Base-by-base conservation (phyloP, 2,329 filamentous ascomycete species). In the Aureobasidium sp. region DNA sequence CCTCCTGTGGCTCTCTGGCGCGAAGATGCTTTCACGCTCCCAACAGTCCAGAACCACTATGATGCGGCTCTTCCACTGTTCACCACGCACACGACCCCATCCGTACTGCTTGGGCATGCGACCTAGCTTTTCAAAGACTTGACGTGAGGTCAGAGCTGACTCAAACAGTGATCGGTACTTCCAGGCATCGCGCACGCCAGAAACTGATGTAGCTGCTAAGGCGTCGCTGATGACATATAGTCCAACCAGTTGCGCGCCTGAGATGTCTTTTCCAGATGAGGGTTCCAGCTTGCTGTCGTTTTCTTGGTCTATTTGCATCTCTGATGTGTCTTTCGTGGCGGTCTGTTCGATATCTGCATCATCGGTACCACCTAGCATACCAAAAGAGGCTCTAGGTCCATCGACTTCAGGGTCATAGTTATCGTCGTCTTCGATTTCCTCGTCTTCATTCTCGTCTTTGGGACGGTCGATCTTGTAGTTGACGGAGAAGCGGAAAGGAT, bases 101-200 rank as follows among this genome's bases (percentile, higher is more conserved):
- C 81, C 80, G 27, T 89, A 76, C 59, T 84, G 85, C 67, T 87
- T 86, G 8, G 91, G 85, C 63, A 95, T 81, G 61, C 82, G 77
- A 1, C 91, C 91, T 3, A 97, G 80, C 48, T 82, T 81, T 68
- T 89, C 88, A 68, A 96, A 96, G 0, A 87, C 85, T 62, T 84
- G 83, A 61, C 85, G 83, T 9, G 82, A 76, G 34, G 84, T 84
- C 29, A 97, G 78, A 1, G 87, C 84, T 0, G 80, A 78, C 71
- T 95, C 91, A 64, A 96, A 91, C 3, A 93, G 80, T 66, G 89
- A 85, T 27, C 91, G 82, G 70, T 91, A 96, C 59, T 91, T 87
- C 90, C 91, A 96, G 3, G 90, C 89, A 71, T 92, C 89, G 2
- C 89, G 85, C 29, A 93, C 86, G 2, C 87, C 88, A 65, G 88